Base-by-base conservation (phyloP, 208 protist genomes). In the Chromosphaera perkinsii region DNA sequence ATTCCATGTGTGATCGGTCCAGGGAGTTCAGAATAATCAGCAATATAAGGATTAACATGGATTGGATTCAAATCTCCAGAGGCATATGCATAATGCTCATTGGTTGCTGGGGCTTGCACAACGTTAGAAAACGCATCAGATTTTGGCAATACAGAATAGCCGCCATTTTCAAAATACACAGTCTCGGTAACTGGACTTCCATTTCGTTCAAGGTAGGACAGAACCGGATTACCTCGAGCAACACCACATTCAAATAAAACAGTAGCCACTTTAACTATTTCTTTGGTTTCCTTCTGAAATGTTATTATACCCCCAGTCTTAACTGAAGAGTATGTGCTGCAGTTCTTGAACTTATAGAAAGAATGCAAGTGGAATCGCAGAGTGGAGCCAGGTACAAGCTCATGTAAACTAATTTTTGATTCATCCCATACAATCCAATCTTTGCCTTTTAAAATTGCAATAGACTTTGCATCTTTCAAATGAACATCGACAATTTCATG, bases 1-100 rank as follows among this genome's bases (percentile, higher is more conserved):
- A 88, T 88, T 36, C 84, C 84, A 58, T 88, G 84, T 10, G 75
- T 78, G 60, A 88, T 88, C n/a, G 83, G 80, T 27, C 61, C 72
- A 14, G 83, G 83, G 29, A 88, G 77, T 14, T 73, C 64, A 9
- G 76, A 81, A 2, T 84, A 67, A 39, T 49, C 61, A 3, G 83
- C 73, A 57, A 88, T 69, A 62, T 76, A 80, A 29, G 61, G 55
- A 66, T 82, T 86, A 27, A 60, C 62, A 73, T 88, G 84, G 40
- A 88, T 88, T 10, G 84, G 84, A 49, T 88, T 88, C 32, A 80
- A 32, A 65, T 88, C 84, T 5, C 76, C 66, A 1, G 80, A 86
- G 20, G 74, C 69, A 5, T 71, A 17, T 1, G 83, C 72, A 61
- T 88, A 88, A 17, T 42, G 5, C 31, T 43, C 4, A 49, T 81